Base-by-base conservation (phyloP, 805 yeast species). In the Yarrowia sp. region DNA sequence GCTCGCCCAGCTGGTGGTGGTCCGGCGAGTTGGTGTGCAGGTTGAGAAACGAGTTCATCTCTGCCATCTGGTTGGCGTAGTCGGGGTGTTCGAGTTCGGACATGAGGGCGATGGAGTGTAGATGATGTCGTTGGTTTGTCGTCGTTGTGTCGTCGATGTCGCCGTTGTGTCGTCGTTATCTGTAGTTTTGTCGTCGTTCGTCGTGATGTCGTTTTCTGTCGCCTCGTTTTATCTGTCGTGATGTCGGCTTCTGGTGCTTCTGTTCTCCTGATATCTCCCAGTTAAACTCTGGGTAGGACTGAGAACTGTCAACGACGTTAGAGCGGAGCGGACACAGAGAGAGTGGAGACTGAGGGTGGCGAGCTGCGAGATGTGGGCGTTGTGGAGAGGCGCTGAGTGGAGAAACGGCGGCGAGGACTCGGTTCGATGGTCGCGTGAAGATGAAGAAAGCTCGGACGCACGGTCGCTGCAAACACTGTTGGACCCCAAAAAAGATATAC, bases 21-120 rank as follows among this genome's bases (percentile, higher is more conserved):
- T 58, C 61, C 20, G 61, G 61, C 50, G 39, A 43, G 50, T 58
- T 58, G n/a, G 49, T 58, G 50, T 58, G 64, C 64, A 58, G 50
- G 50, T 58, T 58, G 64, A 58, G 64, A 17, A 58, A 58, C 40
- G 64, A 58, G 64, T 58, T 58, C 64, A 58, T 58, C 20, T 58
- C 64, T 19, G 64, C 64, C 64, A 58, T 58, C 30, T 58, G 64
- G 50, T 43, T 58, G 49, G 64, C 64, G 64, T 58, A 58, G n/a
- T 55, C 61, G 46, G 61, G 46, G 46, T 55, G 61, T n/a, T 58
- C 64, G 38, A 42, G 17, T 58, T 58, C 64, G 3, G 64, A 58
- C 64, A 58, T 53, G 30, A 7, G 30, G 30, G 6, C 7, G 30
- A 24, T 5, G 6, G 30, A 24, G 6, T 24, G 7, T 4, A 24